Percentiles rank a stretch among this genome's conserved stretches.
Conservation (phyloP, 176 grass and related monocot species). For the Eragrostis curvula region DNA sequence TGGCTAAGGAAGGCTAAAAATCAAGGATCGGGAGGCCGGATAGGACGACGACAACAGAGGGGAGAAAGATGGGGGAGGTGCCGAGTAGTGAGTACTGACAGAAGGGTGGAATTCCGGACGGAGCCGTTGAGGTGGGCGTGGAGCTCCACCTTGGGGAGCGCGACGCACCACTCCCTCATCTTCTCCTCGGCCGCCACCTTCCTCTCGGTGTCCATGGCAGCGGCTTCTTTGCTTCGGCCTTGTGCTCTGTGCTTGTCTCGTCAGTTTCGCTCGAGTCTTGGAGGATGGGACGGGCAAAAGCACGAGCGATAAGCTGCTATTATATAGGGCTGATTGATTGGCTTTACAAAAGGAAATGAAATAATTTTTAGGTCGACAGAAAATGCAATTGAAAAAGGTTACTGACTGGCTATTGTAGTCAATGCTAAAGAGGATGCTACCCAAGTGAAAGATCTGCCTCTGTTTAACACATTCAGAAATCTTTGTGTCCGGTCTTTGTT, state of each 20-base stretch:
- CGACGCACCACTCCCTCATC: conserved; percentile 76
- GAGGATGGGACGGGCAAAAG: neutral
- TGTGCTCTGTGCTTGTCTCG: neutral
- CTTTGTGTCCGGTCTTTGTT: no score
- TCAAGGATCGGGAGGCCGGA: neutral
- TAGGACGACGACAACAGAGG: neutral
- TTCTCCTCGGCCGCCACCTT: conserved; percentile 38
- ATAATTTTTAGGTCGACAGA: neutral
- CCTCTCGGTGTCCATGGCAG: conserved; percentile 40
- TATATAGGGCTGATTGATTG: neutral
- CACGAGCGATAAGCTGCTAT: neutral
- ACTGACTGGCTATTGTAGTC: no score
- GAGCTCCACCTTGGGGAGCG: conserved; percentile 94
- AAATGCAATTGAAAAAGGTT: neutral
- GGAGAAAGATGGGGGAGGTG: neutral
- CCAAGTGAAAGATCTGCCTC: no score
- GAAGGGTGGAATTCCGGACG: conserved; percentile 86
- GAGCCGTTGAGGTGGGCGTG: conserved; percentile 98
- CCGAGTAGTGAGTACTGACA: conserved; percentile 58
- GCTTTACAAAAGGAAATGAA: neutral
- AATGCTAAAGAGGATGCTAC: no score
- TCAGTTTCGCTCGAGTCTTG: neutral
- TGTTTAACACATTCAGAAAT: no score
- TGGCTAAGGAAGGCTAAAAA: no score
- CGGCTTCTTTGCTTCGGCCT: conserved; percentile 17